Evolutionary conservation across 768 basidiomycete species (phyloP), one percentile per base, ranked within the genome.

Genomic region (Termitomyces eurrhizus): DNA sequence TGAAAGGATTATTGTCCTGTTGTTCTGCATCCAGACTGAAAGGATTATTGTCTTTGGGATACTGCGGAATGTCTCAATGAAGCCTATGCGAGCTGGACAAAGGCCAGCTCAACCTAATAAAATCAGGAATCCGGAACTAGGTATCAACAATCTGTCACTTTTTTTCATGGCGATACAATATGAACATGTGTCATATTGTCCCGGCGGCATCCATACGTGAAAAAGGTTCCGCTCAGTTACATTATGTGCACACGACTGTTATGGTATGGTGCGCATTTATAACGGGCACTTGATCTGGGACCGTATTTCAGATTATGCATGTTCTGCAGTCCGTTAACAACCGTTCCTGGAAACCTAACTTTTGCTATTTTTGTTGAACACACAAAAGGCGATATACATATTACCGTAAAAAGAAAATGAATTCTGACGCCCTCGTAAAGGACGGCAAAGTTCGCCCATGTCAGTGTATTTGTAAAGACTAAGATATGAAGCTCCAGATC

Each of bases 281-380:
- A 21, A 21, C 21, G 21, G 21, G 21, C 21, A 21, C 21, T 21
- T 32, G 21, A 42, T 7, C 18, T 44, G 36, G 29, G 24, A 37
- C 37, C 46, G 7, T 56, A 18, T 21, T 21, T 1, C 21, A 1
- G 21, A 21, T 21, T 21, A 21, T 21, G 21, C 21, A 21, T 21
- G 21, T 21, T 21, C 21, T 21, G 21, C 21, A 21, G 21, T 21
- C 21, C 21, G 21, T 21, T 21, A 21, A 21, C 21, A 21, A 50
- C 33, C 54, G 42, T 51, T 50, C 57, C 18, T 60, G 58, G 59
- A 60, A 60, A 21, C 21, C 65, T 8, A 78, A 78, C 77, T 77
- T 4, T 78, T 75, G 29, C 4, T 29, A 29, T 29, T 29, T 29
- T 29, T 29, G 29, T 29, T 29, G 29, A 29, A 29, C 29, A 21